phyloP scores from a whole-genome alignment of 208 protist species.

The Trypanosoma scelopori region DNA sequence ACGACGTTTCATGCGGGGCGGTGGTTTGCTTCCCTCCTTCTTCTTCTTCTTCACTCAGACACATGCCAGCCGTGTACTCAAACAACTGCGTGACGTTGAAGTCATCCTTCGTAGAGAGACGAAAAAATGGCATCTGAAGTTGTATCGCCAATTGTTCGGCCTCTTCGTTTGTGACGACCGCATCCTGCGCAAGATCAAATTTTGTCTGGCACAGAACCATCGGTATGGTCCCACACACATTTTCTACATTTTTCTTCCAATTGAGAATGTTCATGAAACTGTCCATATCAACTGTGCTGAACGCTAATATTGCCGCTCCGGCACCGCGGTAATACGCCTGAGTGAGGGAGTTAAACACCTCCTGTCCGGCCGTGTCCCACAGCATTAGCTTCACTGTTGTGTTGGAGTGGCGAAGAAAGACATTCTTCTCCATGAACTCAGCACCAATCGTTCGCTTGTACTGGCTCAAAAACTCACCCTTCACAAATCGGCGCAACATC shows the following conservation, averaged over 20 bases:
- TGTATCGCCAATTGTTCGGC: conserved; percentile 79
- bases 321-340: conserved; percentile 92
- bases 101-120: conserved; percentile 91
- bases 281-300: conserved; percentile 89
- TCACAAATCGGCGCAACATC: conserved; percentile 91
- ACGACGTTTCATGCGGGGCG: not conserved
- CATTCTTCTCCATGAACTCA: conserved; percentile 93
- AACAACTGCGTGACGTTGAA: conserved; percentile 93
- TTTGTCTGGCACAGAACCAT: conserved; percentile 95
- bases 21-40: not conserved
- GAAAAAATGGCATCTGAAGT: conserved; percentile 88
- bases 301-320: conserved; percentile 83
- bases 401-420: conserved; percentile 57
- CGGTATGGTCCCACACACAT: conserved; percentile 74
- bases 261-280: conserved; percentile 80
- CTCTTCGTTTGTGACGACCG: conserved; percentile 79
- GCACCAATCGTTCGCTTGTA: conserved; percentile 94
- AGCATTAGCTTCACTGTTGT: conserved; percentile 89
- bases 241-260: conserved; percentile 91
- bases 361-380: conserved; percentile 95
- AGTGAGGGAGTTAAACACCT: conserved; percentile 92
- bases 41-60: conserved; percentile 28
- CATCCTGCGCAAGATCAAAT: conserved; percentile 89
- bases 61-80: conserved; percentile 78
- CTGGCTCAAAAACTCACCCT: conserved; percentile 85